These are phyloP conservation scores for Microglena sp. DNA, from an alignment of 139 green algal genomes.

Conservation along the genomic window DNA sequence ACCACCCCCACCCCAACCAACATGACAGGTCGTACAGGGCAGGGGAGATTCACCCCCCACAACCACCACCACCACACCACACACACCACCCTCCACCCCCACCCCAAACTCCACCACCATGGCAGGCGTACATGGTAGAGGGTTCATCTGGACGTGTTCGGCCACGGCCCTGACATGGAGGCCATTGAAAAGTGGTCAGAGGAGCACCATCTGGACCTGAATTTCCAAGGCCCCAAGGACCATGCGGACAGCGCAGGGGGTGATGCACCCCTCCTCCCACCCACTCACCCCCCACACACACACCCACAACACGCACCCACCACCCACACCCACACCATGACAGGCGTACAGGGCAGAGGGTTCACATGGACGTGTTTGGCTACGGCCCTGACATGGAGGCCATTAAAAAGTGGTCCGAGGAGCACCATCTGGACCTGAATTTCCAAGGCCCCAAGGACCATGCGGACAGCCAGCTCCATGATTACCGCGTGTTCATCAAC, in stretches of 20 bases:
- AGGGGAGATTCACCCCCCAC: no score
- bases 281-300: no score
- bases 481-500: slow-evolving; percentile 88
- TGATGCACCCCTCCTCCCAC: no score
- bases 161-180: slow-evolving; percentile 79
- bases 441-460: slow-evolving; percentile 83
- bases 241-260: no score
- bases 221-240: slow-evolving; percentile 74
- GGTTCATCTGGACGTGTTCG: slow-evolving; percentile 85
- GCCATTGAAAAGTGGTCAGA: slow-evolving; percentile 30
- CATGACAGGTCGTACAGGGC: no score
- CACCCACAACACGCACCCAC: no score
- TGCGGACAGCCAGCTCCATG: slow-evolving; percentile 48
- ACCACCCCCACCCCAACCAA: no score
- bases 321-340: no score
- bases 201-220: slow-evolving; percentile 45
- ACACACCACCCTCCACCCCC: no score
- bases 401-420: slow-evolving; percentile 19
- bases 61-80: no score
- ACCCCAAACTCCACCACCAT: no score
- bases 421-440: slow-evolving; percentile 48
- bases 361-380: slow-evolving; percentile 88
- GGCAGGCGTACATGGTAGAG: slow-evolving; percentile 31
- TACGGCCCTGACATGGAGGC: slow-evolving; percentile 77
- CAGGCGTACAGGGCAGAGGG: slow-evolving; percentile 30